Base-by-base conservation (phyloP, 2,329 filamentous ascomycete genomes). In the Verticillium tricorpus region DNA sequence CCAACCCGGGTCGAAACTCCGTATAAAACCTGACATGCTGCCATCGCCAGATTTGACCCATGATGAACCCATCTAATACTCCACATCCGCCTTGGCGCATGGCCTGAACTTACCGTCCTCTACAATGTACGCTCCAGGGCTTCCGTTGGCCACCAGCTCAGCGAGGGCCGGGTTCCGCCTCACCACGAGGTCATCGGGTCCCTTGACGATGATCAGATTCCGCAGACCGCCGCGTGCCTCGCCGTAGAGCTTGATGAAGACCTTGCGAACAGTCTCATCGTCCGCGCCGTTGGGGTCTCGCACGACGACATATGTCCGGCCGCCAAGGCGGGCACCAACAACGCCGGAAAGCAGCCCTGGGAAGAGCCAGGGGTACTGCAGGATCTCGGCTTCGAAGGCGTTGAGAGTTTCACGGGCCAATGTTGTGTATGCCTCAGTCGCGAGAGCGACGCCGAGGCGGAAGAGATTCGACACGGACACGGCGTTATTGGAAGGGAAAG, bases 341-440 rank as follows among this genome's bases (percentile, higher is more conserved):
- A 98, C 86, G 0, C 85, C 85, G 3, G 86, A 85, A 68, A 98
- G 82, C 68, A 98, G 81, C 4, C 90, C 90, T 0, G 91, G 89
- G 76, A 96, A 98, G 2, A 98, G 82, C 82, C 95, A 96, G 0
- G 95, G 93, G 69, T 98, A 93, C 73, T 98, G 93, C 70, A 96
- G 81, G 67, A 97, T 88, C 77, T 99, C 95, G 0, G 91, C 89
- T 68, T 96, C 92, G 67, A 99, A 99, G 0, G 93, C 92, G 63
- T 87, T 86, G 64, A 93, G 86, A 0, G 92, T 95, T 67, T 90
- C 85, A 58, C 85, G 83, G 0, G 92, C 93, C 58, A 88, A 81
- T 59, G 79, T 78, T 0, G 81, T 82, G 70, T 92, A 93, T 2
- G 75, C 74, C 2, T 86, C 77, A 65, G 92, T 87, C 56, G 86